Base-by-base conservation (phyloP, 768 basidiomycete species). In the Strobilomyces echinocephalus region DNA sequence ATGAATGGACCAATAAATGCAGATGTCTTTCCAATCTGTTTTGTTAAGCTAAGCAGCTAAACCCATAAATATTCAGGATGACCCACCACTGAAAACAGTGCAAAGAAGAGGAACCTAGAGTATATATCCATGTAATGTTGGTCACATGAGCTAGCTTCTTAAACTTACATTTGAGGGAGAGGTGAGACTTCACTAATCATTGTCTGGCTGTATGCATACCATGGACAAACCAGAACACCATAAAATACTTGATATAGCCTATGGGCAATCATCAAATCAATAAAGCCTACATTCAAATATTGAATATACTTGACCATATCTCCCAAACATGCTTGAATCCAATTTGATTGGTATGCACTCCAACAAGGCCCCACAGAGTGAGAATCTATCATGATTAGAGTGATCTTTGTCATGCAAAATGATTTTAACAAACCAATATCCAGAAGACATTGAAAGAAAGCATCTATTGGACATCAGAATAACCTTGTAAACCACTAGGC, bases 241-340 rank as follows among this genome's bases (percentile, higher is more conserved):
- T 84, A 87, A 63, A 79, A 85, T 11, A 76, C 83, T 60, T 87
- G 85, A 61, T 85, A 87, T 30, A 80, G 56, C 85, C 85, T 86
- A 51, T 1, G n/a, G 1, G 43, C 20, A 36, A 46, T 11, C 3
- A 36, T 50, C 33, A 44, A 47, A 46, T 31, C n/a, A 43, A 44
- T 10, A 8, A 30, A 18, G 5, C 1, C n/a, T n/a, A n/a, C 28
- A 28, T n/a, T n/a, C n/a, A 28, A 28, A 28, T 26, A 35, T 18
- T 5, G 44, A 39, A 20, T 6, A 9, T 7, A 28, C 14, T 26
- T 51, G 57, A 83, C 84, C 86, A 87, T 30, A 87, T 81, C 66
- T 90, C 88, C 87, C 88, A 90, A 54, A 84, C 79, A 63, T 90
- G 84, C 68, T 91, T 87, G 73, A 89, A 90, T 14, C 87, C 88